Base-by-base conservation (phyloP, 2,329 filamentous ascomycete genomes). In the Claviceps pazoutovae region DNA sequence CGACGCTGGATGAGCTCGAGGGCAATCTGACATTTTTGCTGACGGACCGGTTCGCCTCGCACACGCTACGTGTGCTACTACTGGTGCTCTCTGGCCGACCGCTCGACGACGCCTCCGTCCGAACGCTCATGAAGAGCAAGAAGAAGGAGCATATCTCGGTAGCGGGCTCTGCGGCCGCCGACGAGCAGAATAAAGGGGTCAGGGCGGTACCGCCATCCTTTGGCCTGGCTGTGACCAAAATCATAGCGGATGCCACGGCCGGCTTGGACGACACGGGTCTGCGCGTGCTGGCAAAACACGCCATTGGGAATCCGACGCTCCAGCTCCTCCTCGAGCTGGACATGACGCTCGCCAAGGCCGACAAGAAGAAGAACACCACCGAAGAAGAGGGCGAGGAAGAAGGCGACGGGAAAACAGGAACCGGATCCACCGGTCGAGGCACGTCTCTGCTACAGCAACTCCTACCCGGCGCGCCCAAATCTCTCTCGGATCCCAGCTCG, bases 241-340 rank as follows among this genome's bases (percentile, higher is more conserved):
- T 96, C 57, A 86, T 96, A 58, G 73, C 73, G 44, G 86, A 89
- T 59, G 85, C 87, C 48, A 82, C 88, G 9, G 75, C 82, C 1
- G 80, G 78, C 1, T 76, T 96, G 59, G 88, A 93, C 63, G 78
- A 84, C 2, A 87, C 84, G 3, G 86, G 88, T 60, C 76, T 97
- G 30, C 82, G 88, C 30, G 82, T 93, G 2, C 73, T 98, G 52
- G 88, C 91, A 1, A 89, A 83, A 19, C 91, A 97, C 61, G 88
- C 87, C 4, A 86, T 91, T 1, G 93, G 89, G 47, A 96, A 95
- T 61, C 93, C 93, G 0, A 86, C 89, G 0, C 74, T 98, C n/a
- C 93, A 97, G 64, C 76, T 97, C 1, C 73, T 98, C 34, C 72
- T 98, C 3, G 87, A 90, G 62, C 74, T 98, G 16, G 93, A 98